A percentile compares a stretch with the other conserved stretches of the same genome.
Evolutionary conservation across 805 yeast genomes (phyloP).

Genomic region (Grigorovia transvaalensis): DNA sequence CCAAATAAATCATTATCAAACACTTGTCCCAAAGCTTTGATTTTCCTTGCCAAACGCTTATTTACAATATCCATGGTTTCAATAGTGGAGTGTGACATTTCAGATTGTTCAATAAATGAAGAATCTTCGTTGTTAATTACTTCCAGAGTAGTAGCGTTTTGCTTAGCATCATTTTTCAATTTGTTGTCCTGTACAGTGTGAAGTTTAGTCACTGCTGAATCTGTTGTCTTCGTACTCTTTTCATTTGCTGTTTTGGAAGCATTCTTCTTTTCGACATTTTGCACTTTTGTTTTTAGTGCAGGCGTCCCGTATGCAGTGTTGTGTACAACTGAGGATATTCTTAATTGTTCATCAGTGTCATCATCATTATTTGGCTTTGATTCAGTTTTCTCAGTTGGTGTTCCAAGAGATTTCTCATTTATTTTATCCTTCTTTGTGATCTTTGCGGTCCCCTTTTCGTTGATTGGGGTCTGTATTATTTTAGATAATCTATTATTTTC

Average conservation of each 20-base stretch:
- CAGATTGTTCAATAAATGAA: not conserved
- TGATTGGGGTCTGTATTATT: conserved; percentile 1
- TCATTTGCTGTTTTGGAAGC: not conserved
- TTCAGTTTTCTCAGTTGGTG: not conserved
- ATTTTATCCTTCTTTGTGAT: not conserved
- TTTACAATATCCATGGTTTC: conserved; percentile 4
- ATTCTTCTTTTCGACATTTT: not conserved
- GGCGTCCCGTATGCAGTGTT: conserved; percentile 1
- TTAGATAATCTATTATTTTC: not conserved
- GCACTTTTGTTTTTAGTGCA: not conserved
- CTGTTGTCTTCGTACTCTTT: not conserved
- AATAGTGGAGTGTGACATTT: conserved; percentile 1
- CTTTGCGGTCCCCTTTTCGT: not conserved
- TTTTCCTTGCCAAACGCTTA: conserved; percentile 1
- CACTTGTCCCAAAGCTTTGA: conserved; percentile 13
- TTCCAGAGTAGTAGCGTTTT: not conserved
- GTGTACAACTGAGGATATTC: conserved; percentile 19
- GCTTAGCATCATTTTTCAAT: too few species aligned
- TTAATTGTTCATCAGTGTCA: conserved; percentile 3
- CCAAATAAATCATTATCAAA: conserved; percentile 26
- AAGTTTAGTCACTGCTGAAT: not conserved
- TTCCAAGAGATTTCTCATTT: not conserved
- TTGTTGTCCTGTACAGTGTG: not conserved
- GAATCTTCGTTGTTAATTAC: not conserved
- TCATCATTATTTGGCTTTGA: not conserved